Evolutionary conservation across 306 rosid species (phyloP), one percentile per base, ranked within the genome.

Genomic region (Leucaena leucocephala): DNA sequence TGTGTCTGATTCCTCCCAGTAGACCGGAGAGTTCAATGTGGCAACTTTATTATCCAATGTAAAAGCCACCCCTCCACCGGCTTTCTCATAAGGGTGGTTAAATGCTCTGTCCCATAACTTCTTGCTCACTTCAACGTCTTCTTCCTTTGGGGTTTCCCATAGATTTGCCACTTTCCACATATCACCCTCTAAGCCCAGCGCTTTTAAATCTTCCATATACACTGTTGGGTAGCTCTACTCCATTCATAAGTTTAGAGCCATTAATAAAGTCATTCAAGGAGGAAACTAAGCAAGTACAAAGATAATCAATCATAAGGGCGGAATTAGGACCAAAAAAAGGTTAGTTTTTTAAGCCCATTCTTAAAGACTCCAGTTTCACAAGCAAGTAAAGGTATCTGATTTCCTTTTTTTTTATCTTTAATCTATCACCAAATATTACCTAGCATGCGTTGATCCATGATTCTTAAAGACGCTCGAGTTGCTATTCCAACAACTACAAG

Each of bases 21-120:
- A 81, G 78, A 92, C 71, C 0, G 90, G 91, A 49, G 85, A 65
- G 68, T 79, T 77, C 73, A 70, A 50, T 33, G 86, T 21, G 49
- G 15, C 48, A 62, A 42, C 85, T 50, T 78, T 69, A 21, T 78
- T 69, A 21, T 84, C 81, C 75, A 82, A 71, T 63, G 82, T 50
- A 63, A 82, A 76, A 74, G 68, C 74, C 17, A 86, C 72, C 49
- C 81, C 95, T 78, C 95, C 97, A 65, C 98, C 98, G 22, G 95
- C 97, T 90, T 92, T 92, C 87, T 87, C 97, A 75, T 92, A 94
- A 16, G 98, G 89, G 82, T 88, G 97, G 78, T 91, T 90, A 75
- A 92, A 92, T 33, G 89, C 86, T 63, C 77, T 83, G 63, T 88
- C 97, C 98, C 98, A 92, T 62, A 91, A 86, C 59, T 85, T 87